phyloP scores from a whole-genome alignment of 2,329 filamentous ascomycete species.

The Aspergillus sp. region DNA sequence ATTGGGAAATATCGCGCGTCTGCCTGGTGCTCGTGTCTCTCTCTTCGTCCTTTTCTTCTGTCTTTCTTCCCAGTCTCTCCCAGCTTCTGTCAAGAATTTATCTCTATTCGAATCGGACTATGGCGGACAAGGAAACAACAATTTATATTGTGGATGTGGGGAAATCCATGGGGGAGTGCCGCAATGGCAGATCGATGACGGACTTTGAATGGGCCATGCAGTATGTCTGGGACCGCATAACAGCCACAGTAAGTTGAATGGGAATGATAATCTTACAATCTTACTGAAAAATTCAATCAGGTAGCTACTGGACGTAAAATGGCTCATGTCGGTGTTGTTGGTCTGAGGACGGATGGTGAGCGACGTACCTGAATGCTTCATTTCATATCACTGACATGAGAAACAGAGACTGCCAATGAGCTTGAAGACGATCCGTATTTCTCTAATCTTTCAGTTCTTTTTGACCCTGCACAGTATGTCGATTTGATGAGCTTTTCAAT shows the following conservation, averaged over 20 bases:
- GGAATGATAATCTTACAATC: not conserved
- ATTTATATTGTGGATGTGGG: slow-evolving; percentile 90
- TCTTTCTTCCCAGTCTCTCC: slow-evolving; percentile 1
- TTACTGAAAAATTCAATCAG: slow-evolving; percentile 23
- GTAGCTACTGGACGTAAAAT: slow-evolving; percentile 68
- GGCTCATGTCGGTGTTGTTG: slow-evolving; percentile 71
- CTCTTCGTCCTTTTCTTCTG: not conserved
- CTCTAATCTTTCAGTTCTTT: slow-evolving; percentile 72
- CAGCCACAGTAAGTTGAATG: slow-evolving; percentile 58
- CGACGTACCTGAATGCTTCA: slow-evolving; percentile 8
- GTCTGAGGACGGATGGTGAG: slow-evolving; percentile 68
- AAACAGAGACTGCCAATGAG: slow-evolving; percentile 60
- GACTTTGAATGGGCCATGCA: slow-evolving; percentile 86
- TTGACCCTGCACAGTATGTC: slow-evolving; percentile 59
- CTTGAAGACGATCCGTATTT: slow-evolving; percentile 67
- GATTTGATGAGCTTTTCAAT: too few relatives aligned
- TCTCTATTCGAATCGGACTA: slow-evolving; percentile 32
- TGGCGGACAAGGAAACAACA: slow-evolving; percentile 91
- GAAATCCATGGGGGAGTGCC: slow-evolving; percentile 70
- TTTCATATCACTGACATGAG: slow-evolving; percentile 3
- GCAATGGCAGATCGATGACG: slow-evolving; percentile 66
- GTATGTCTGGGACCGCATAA: slow-evolving; percentile 93
- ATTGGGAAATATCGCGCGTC: slow-evolving; percentile 39
- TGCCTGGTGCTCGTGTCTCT: slow-evolving; percentile 25
- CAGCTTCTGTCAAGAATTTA: not conserved